Evolutionary conservation across 169 alveolate genomes (phyloP), one percentile per base, ranked within the genome.

Genomic region (Plasmodium relictum): DNA sequence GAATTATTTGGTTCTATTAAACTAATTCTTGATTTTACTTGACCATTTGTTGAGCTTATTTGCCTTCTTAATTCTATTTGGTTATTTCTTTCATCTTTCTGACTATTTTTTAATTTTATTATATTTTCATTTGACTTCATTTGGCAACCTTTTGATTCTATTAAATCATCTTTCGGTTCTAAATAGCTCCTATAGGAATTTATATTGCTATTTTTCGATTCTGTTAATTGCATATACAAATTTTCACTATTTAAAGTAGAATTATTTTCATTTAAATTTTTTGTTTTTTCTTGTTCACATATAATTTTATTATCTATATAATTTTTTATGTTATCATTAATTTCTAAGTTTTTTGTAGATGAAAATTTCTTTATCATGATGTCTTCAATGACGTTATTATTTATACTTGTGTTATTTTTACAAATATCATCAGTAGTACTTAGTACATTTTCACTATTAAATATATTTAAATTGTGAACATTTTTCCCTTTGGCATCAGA

Each of bases 311-410:
- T 31, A 31, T 31, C n/a, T 16, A 22, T 2, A 52, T 48, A 48
- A 45, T 59, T 71, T 54, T 71, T 50, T 50, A 24, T 4, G 50
- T 50, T 71, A 24, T 48, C 41, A 20, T 71, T 22, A 9, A 41
- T 48, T 20, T 71, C 50, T 42, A 9, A 18, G 42, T 71, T 71
- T 71, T 52, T 71, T 52, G 42, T 2, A 26, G 83, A 71, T n/a
- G 83, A 71, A 20, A 50, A 48, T 18, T 20, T 71, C 3, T 26
- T 50, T 50, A 48, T 71, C 9, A 52, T 48, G 52, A 18, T 16
- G 14, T 9, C 7, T 10, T 22, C 22, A 39, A 48, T 41, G 24
- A 48, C 42, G 0, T 52, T 58, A 54, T 26, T 52, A 52, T 48
- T 70, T 48, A 6, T 22, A 56, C 9, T 9, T 48, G 12, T 0